Base-by-base conservation (phyloP, 345 rosid genomes). In the Dipteronia sinensis region DNA sequence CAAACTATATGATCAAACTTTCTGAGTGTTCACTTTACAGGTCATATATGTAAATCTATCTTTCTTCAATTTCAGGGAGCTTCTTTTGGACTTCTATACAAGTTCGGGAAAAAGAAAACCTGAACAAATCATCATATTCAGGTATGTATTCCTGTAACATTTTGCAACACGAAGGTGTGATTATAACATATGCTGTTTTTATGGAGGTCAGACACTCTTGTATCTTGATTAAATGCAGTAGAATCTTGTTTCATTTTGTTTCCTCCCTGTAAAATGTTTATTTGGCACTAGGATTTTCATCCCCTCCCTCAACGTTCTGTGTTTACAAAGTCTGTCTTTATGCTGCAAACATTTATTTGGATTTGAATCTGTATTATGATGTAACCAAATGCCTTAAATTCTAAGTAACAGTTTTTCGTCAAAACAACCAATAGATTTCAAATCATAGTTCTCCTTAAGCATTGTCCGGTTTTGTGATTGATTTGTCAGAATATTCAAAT, bases 71-170 rank as follows among this genome's bases (percentile, higher is more conserved):
- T 78, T 47, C 84, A 95, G 98, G 88, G 98, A 95, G 83, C 78
- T 82, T 25, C 83, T 95, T n/a, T 55, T 93, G 65, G 98, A 95
- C 83, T 95, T 95, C 75, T 95, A 92, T 78, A 16, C 79, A 1
- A 95, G 92, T 79, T 93, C 98, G 2, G 90, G 88, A 40, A 86
- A 92, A 85, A 86, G 94, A 58, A 95, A 95, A 83, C 98, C 97
- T 25, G 94, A 92, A 23, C 98, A 92, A 76, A 90, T 95, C 51
- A 85, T 95, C 27, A 95, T 95, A 38, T 95, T 95, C 90, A 95
- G 98, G 98, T 90, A 80, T 67, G 2, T 7, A 7, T 49, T 56
- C 15, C 9, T 78, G 23, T 17, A 49, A 25, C 16, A 17, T 16
- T 71, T 71, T 10, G 31, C 4, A 0, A 22, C 10, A 40, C 1